Evolutionary conservation across 164 flowering plant species (phyloP).

Genomic region (Aristolochia fimbriata): DNA sequence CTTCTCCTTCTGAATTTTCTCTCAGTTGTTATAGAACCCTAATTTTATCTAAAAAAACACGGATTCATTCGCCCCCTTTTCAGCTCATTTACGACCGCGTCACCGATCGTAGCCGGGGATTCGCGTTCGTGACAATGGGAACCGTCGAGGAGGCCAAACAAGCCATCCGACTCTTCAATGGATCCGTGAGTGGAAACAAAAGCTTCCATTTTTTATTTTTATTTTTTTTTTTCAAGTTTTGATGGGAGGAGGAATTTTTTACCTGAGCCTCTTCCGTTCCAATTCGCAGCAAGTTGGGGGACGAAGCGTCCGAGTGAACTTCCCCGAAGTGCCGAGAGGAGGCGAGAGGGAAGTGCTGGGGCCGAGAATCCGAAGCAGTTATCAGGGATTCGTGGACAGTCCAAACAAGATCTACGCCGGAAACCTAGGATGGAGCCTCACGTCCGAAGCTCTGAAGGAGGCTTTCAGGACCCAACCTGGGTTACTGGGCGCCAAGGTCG

Average conservation of each 20-base stretch:
- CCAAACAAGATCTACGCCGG: slow-evolving; percentile 90
- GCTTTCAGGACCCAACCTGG: slow-evolving; percentile 60
- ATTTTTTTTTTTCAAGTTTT: too few relatives aligned
- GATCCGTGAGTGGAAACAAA: slow-evolving; percentile 56
- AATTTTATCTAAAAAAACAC: not conserved
- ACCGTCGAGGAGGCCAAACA: slow-evolving; percentile 60
- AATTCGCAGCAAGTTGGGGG: slow-evolving; percentile 67
- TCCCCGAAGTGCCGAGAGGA: slow-evolving; percentile 92
- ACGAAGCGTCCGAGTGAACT: slow-evolving; percentile 72
- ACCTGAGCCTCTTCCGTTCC: not conserved
- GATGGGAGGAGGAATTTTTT: too few relatives aligned
- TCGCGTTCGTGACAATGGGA: slow-evolving; percentile 81
- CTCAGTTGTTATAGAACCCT: not conserved
- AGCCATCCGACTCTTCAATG: slow-evolving; percentile 73
- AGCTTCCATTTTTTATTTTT: not conserved
- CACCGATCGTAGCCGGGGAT: slow-evolving; percentile 88
- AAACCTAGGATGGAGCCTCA: slow-evolving; percentile 72
- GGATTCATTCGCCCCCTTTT: slow-evolving; percentile 21
- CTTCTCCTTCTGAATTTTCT: not conserved
- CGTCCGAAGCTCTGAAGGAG: slow-evolving; percentile 59
- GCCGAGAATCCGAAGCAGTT: slow-evolving; percentile 44
- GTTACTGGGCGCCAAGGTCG: slow-evolving; percentile 63
- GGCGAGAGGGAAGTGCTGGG: slow-evolving; percentile 79
- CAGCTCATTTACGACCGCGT: slow-evolving; percentile 75
- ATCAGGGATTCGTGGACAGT: slow-evolving; percentile 55